Base-by-base conservation (phyloP, 176 grass and related monocot species). In the Coix lacrymajobi region DNA sequence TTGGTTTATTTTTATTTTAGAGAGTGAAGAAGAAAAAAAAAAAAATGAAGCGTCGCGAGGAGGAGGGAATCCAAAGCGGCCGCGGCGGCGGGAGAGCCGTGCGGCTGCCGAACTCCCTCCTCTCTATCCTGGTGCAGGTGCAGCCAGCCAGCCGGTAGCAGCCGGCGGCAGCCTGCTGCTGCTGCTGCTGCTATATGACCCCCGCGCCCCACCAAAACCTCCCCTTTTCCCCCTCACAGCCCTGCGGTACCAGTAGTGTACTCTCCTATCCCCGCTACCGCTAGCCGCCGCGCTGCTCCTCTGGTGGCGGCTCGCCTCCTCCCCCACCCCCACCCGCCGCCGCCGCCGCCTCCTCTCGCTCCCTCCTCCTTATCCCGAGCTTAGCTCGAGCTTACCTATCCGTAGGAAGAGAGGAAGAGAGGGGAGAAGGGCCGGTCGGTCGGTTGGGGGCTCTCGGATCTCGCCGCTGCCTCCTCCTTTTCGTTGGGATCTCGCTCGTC, bases 221-320 rank as follows among this genome's bases (percentile, higher is more conserved):
- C 46, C 66, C 56, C 79, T 90, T 86, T 83, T 32, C 46, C 79
- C 44, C 66, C 45, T 41, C 83, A 29, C 83, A 38, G 32, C 67
- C 19, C 74, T 66, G 45, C n/a, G n/a, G n/a, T 73, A 66, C 45
- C 66, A 22, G 20, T 54, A 40, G 31, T 1, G 58, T 62, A 29
- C 25, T 62, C 24, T 57, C 1, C 84, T 52, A 33, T 3, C 17
- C 17, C 66, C 36, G 28, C 71, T 65, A 77, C 61, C 16, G 38
- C 60, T 74, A 76, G 77, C 56, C 86, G 71, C 62, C 72, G 24
- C 68, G 71, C 79, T 79, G 38, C 73, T 31, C 62, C 49, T 76
- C 88, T 78, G 77, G 81, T 92, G 87, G 85, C 86, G 86, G 88
- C 90, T 94, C 72, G 71, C 83, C 81, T 73, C 73, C 71, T 20